Conservation (phyloP, 208 protist genomes). For the Perkinsela sp. region DNA sequence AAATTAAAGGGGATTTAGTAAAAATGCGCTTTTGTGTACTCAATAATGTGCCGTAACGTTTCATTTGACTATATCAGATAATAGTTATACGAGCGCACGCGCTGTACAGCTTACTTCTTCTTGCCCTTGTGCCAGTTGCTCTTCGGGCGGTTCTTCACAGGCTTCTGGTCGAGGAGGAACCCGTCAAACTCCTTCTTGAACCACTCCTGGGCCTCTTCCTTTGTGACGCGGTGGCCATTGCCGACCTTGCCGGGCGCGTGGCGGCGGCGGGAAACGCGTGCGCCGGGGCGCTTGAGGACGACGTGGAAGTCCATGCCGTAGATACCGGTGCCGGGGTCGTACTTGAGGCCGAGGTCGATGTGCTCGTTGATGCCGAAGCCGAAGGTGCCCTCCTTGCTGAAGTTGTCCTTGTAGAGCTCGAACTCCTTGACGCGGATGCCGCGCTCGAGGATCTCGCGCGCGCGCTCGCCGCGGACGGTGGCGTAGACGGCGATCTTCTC, state of each 20-base stretch:
- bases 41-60: no score
- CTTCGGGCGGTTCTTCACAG: background rate
- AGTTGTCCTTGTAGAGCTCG: conserved; percentile 84
- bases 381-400: conserved; percentile 89
- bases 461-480: conserved; percentile 96
- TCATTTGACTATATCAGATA: no score
- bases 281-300: conserved; percentile 84
- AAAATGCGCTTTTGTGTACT: no score
- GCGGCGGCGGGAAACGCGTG: conserved; percentile 75
- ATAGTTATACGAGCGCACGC: no score
- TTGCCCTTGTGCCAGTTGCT: background rate
- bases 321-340: conserved; percentile 97
- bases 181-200: conserved; percentile 94
- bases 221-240: conserved; percentile 71
- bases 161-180: conserved; percentile 68
- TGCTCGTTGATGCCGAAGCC: conserved; percentile 99
- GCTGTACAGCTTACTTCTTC: background rate
- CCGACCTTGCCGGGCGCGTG: conserved; percentile 54
- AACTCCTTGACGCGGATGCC: conserved; percentile 98
- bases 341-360: conserved; percentile 99
- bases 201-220: conserved; percentile 93
- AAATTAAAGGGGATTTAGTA: no score
- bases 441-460: conserved; percentile 91
- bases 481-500: conserved; percentile 96
- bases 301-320: conserved; percentile 94